A percentile compares a stretch with the other conserved stretches of the same genome.
phyloP scores from a whole-genome alignment of 2,329 filamentous ascomycete genomes.

The Colletotrichum tabaci region DNA sequence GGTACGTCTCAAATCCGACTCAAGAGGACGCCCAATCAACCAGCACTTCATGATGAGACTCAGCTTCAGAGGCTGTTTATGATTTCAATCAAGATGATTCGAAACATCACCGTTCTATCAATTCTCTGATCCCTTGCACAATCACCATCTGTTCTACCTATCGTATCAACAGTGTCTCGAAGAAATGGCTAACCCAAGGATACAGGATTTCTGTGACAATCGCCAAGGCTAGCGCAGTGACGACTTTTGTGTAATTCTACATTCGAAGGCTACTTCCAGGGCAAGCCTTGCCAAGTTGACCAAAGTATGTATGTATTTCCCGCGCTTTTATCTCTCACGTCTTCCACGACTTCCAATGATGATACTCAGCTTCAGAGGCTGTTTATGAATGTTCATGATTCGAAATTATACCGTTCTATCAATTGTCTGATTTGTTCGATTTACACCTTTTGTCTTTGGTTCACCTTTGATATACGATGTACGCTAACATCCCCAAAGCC shows the following conservation, averaged over 20 bases:
- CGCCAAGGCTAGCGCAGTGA: background rate
- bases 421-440: constrained; percentile 30
- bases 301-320: background rate
- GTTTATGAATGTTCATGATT: constrained; percentile 62
- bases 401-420: constrained; percentile 52
- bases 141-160: background rate
- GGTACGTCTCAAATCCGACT: background rate
- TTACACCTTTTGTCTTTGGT: background rate
- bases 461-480: background rate
- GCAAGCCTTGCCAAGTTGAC: background rate
- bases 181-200: background rate
- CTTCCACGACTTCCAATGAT: constrained; percentile 50
- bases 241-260: no score
- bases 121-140: constrained; percentile 33
- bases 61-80: constrained; percentile 65
- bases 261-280: background rate
- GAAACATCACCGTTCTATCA: constrained; percentile 53
- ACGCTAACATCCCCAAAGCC: background rate
- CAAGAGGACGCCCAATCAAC: no score
- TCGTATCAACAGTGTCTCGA: no score
- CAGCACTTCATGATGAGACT: constrained; percentile 54
- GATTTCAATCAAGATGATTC: constrained; percentile 55
- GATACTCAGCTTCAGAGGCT: constrained; percentile 60
- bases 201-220: background rate
- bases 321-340: no score